These are phyloP conservation scores for Kluyveromyces siamensis DNA, from an alignment of 805 yeast species.

Conservation along the genomic window DNA sequence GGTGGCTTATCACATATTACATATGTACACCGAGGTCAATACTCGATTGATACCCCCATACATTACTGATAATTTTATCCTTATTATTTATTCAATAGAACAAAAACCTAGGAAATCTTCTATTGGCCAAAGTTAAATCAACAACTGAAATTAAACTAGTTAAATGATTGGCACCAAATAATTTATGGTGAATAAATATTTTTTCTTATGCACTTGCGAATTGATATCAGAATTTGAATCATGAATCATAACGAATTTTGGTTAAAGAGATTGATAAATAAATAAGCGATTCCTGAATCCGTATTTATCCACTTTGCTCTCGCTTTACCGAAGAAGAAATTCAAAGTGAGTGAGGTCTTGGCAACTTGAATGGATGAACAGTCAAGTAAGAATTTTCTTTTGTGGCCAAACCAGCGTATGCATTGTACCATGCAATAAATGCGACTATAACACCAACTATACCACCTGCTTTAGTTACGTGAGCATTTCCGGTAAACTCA, in stretches of 20 bases:
- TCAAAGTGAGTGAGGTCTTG: conserved; percentile 7
- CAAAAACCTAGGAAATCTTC: too few species aligned
- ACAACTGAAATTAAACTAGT: too few species aligned
- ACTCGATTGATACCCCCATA: too few species aligned
- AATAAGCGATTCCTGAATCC: not conserved
- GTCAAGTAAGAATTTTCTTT: conserved; percentile 44
- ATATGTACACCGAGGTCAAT: too few species aligned
- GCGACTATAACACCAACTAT: conserved; percentile 54
- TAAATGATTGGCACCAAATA: too few species aligned
- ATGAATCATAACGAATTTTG: not conserved
- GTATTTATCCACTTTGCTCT: too few species aligned
- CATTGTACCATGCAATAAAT: conserved; percentile 60
- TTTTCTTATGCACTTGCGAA: too few species aligned
- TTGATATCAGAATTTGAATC: not conserved
- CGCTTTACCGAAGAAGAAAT: not conserved
- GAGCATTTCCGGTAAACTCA: conserved; percentile 36
- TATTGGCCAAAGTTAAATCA: too few species aligned
- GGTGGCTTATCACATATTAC: too few species aligned
- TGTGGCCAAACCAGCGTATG: conserved; percentile 61
- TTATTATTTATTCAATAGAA: too few species aligned
- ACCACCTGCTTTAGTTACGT: conserved; percentile 50
- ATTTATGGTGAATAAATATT: too few species aligned
- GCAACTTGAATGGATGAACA: conserved; percentile 27
- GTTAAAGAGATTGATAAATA: not conserved
- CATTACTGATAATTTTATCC: too few species aligned